phyloP scores from a whole-genome alignment of 208 protist species.

The Histomonas meleagridis region DNA sequence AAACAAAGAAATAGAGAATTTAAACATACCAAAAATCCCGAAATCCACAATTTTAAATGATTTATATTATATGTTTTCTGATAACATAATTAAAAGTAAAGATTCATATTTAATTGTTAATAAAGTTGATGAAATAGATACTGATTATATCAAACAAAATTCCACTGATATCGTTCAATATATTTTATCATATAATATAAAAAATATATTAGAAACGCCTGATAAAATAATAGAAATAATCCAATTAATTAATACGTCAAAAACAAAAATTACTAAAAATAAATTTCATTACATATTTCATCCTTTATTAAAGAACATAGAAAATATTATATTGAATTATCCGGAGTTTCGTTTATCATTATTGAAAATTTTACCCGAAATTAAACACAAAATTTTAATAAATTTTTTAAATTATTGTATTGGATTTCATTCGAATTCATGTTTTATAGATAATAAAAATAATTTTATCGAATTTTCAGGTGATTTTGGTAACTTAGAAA shows the following conservation, averaged over 20 bases:
- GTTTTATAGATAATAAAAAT: neutral
- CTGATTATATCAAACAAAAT: neutral
- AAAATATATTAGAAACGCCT: neutral
- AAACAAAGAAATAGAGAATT: neutral
- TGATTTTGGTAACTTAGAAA: neutral
- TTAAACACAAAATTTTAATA: neutral
- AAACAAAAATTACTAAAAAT: neutral
- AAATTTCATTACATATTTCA: neutral
- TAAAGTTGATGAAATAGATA: neutral
- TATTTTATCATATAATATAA: neutral
- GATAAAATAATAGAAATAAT: neutral
- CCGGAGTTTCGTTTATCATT: neutral
- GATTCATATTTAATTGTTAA: neutral
- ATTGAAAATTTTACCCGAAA: neutral
- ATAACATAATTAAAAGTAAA: neutral
- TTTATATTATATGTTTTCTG: neutral
- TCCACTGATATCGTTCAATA: neutral
- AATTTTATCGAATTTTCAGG: neutral
- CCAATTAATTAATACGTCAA: neutral
- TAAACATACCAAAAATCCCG: neutral
- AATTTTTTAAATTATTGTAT: neutral
- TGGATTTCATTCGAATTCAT: neutral
- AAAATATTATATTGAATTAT: neutral
- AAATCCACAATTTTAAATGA: neutral
- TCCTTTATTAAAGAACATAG: neutral